Percentiles rank a stretch among this genome's conserved stretches.
Conservation (phyloP, 352 stramenopile species). For the Phytophthora tentaculata region DNA sequence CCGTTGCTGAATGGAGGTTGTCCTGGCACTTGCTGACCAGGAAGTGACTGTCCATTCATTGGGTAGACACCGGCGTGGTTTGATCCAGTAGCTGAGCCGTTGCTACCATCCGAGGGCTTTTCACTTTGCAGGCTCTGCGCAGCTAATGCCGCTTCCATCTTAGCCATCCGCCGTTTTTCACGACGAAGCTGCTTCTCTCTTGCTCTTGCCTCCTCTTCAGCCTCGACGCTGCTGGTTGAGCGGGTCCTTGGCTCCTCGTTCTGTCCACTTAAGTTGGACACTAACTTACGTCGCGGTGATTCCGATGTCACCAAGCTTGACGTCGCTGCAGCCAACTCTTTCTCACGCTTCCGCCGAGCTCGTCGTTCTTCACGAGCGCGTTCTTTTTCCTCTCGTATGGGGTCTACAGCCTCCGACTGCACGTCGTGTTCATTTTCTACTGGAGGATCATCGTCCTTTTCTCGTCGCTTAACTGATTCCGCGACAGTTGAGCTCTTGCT, state of each 20-base stretch:
- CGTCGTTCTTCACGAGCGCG: conserved; percentile 25
- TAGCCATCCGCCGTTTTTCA: conserved; percentile 42
- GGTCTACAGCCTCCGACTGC: not conserved
- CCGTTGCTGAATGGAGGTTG: conserved; percentile 26
- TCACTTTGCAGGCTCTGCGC: conserved; percentile 37
- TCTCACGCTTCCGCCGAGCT: conserved; percentile 25
- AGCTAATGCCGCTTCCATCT: conserved; percentile 45
- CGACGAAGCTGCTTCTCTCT: conserved; percentile 42
- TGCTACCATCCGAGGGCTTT: conserved; percentile 10
- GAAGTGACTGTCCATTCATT: conserved; percentile 19
- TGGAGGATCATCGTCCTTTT: conserved; percentile 10
- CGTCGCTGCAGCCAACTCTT: conserved; percentile 23
- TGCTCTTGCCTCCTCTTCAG: conserved; percentile 26
- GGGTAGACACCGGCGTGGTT: conserved; percentile 5
- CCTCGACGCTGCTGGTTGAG: conserved; percentile 21
- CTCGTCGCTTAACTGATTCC: not conserved
- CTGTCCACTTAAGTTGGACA: conserved; percentile 6
- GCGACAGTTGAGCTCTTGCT: conserved; percentile 2
- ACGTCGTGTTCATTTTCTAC: not conserved
- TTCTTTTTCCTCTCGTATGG: conserved; percentile 25
- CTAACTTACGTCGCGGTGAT: conserved; percentile 19
- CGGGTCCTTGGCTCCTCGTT: conserved; percentile 12
- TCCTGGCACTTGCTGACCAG: conserved; percentile 11
- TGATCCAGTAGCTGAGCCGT: conserved; percentile 6
- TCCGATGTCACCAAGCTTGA: conserved; percentile 14